Base-by-base conservation (phyloP, 257 asterid genomes). In the Thymus quinquecostatus region DNA sequence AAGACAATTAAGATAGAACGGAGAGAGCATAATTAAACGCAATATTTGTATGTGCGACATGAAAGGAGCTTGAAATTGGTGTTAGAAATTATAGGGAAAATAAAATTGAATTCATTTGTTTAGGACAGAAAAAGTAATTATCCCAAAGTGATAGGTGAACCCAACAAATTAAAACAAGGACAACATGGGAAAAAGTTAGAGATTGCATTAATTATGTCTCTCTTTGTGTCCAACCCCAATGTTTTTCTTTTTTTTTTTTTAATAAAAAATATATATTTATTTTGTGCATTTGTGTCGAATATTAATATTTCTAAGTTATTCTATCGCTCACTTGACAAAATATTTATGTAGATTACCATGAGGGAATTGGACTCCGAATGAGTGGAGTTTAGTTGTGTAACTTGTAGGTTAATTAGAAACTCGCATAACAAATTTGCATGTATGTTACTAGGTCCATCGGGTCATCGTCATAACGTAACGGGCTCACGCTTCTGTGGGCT, bases 151-250 rank as follows among this genome's bases (percentile, higher is more conserved):
- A 49, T 78, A 34, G 70, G 70, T 49, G 79, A 76, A 72, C 68
- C 82, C 81, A 78, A 81, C 71, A 77, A 71, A 66, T 59, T 53
- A 80, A 66, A 34, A 38, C 7, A 69, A 75, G 68, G 89, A 83
- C 87, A 84, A 76, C 73, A 71, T 83, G 67, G 86, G 77, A 75
- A 73, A 85, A 82, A 76, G 79, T 55, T 75, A 72, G 64, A 48
- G 73, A 61, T 65, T 32, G 63, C 86, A 85, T 82, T 85, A 80
- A 85, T 80, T 83, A 69, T 89, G 93, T 82, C 86, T 84, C 78
- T 68, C 81, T 76, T 82, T 68, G 83, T 80, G 81, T 75, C 88
- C 87, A 76, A 61, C 75, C 89, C 85, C 63, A 65, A 44, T 48
- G 50, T 65, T 77, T 79, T 73, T 55, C 34, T 30, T 44, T 69